phyloP scores from a whole-genome alignment of 352 stramenopile species.

The Phytophthora melonis region DNA sequence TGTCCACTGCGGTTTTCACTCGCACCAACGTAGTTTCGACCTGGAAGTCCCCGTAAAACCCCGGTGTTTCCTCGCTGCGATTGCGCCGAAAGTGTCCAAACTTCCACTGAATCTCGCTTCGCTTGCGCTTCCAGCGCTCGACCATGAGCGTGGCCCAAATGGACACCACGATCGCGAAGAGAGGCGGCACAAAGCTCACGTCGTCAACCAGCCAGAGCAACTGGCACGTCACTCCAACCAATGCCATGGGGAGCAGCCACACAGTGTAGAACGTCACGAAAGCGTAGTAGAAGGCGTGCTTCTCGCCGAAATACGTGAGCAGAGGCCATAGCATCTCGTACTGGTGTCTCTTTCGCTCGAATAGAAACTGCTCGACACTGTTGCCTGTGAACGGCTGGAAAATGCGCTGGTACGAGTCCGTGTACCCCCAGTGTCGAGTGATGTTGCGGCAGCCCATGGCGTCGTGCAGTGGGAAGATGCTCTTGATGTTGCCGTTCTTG shows the following conservation, averaged over 20 bases:
- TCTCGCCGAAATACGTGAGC: slow-evolving; percentile 86
- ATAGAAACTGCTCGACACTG: slow-evolving; percentile 66
- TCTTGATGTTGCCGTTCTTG: slow-evolving; percentile 55
- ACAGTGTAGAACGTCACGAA: slow-evolving; percentile 81
- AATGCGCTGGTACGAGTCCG: slow-evolving; percentile 41
- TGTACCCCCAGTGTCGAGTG: slow-evolving; percentile 64
- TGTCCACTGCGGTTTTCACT: slow-evolving; percentile 53
- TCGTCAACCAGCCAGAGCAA: slow-evolving; percentile 48
- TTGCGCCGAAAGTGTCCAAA: slow-evolving; percentile 85
- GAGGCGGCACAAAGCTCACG: slow-evolving; percentile 47
- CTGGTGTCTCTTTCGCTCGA: slow-evolving; percentile 64
- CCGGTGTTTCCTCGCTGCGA: slow-evolving; percentile 52
- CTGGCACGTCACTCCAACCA: slow-evolving; percentile 59
- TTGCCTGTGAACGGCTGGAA: slow-evolving; percentile 67
- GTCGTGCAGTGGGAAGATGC: slow-evolving; percentile 79
- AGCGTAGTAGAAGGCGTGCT: slow-evolving; percentile 83
- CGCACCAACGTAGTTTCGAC: slow-evolving; percentile 48
- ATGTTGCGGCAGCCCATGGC: slow-evolving; percentile 68
- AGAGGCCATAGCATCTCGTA: slow-evolving; percentile 87
- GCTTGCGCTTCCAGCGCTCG: slow-evolving; percentile 92
- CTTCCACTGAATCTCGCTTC: slow-evolving; percentile 74
- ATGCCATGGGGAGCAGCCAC: slow-evolving; percentile 70
- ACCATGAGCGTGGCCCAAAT: slow-evolving; percentile 90
- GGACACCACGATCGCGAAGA: slow-evolving; percentile 81
- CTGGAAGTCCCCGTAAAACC: slow-evolving; percentile 81